Evolutionary conservation across 176 grass and related monocot genomes (phyloP), one percentile per base, ranked within the genome.

Genomic region (Tillandsia fasciculata): DNA sequence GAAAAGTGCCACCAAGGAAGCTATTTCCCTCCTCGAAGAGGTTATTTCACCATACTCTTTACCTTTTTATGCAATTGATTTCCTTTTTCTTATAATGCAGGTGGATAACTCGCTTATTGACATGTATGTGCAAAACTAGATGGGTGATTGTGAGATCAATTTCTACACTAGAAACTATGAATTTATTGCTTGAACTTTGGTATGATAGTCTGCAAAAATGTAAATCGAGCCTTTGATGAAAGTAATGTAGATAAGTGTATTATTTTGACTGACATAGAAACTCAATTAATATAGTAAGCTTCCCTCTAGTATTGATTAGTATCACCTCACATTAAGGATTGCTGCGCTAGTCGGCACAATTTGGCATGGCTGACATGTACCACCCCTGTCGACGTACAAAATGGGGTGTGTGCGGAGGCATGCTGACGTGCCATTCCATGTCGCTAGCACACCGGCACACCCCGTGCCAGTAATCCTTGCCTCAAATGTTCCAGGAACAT

Each of bases 1-100:
- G 82, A 97, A 97, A 86, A 97, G 86, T 81, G 86, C 94, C 56
- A 97, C 89, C 11, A 97, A 92, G 82, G 94, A 97, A 83, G 94
- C 86, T 50, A 90, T 92, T 72, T 75, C 79, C 28, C 81, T 97
- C 82, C 86, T 97, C 77, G 65, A 83, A 81, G 63, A 90, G 87
- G 94, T 92, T 22, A 74, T 52, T 11, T 48, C 63, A 73, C 67
- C 8, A 47, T 73, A 52, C 52, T 65, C 27, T 50, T 23, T 72
- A 75, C 33, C 78, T 49, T 76, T 8, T 29, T 3, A 0, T 68
- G 11, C 49, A 11, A 3, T 14, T 14, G 27, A 51, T 67, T 76
- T 42, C 64, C 68, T 26, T 53, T 78, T 73, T 2, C 54, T 49
- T 20, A 47, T 64, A 56, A 24, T 48, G 7, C 63, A 20, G 8